Evolutionary conservation across 2,329 filamentous ascomycete species (phyloP), one percentile per base, ranked within the genome.

Genomic region (Phialophora tarda): DNA sequence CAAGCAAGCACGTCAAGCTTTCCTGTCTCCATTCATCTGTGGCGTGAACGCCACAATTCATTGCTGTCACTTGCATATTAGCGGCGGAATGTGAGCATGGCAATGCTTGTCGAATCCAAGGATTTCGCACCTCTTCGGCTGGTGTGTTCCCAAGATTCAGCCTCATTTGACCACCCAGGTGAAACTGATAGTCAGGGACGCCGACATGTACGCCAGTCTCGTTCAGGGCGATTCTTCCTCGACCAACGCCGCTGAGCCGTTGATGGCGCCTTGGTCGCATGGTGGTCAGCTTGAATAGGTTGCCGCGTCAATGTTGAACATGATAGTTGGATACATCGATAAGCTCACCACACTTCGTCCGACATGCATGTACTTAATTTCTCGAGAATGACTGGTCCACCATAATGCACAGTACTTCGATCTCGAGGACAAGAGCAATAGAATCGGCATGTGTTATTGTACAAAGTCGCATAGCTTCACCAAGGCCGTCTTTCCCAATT

Each of bases 11-110:
- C 2, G 7, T 30, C 7, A 30, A 30, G 30, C 30, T 30, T 30
- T 30, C 28, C 28, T 10, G 8, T 30, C 48, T 32, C 28, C 8
- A 53, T 30, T 24, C 34, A n/a, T 1, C 53, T 63, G 61, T 63
- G 61, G 61, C 61, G 61, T 26, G 8, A 26, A 59, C 53, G 61
- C 61, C 61, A 63, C 61, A 63, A 11, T 38, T 34, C 30, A 26
- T 4, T 24, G 5, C 26, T 38, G 10, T 21, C 30, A 48, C 17
- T 48, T 7, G n/a, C 17, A 48, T n/a, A 48, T 48, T 11, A 48
- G 44, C 44, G 17, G 44, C 44, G 32, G 32, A 34, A 12, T 11
- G 32, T 12, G 8, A 32, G 30, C 30, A 32, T 32, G 30, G 30
- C 30, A 11, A 32, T 11, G 32, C 32, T 34, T 34, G 32, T 34